Percentiles rank a stretch among this genome's conserved stretches.
These are phyloP conservation scores for Diaporthe vaccinii DNA, from an alignment of 2,329 filamentous ascomycete species.

Conservation along the genomic window DNA sequence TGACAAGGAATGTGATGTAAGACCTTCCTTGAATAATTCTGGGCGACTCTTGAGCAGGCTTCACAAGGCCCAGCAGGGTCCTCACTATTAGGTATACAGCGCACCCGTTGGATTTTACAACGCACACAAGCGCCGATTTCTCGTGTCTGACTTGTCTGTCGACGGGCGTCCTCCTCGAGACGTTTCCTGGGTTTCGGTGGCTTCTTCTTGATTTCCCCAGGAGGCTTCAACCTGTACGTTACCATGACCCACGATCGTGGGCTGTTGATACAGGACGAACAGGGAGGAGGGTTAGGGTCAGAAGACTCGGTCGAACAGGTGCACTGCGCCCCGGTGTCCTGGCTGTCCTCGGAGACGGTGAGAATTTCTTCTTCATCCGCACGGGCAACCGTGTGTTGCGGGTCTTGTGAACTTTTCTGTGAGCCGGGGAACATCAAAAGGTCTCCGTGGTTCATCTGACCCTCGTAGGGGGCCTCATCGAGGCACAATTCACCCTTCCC, in stretches of 20 bases:
- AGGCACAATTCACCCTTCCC: background rate
- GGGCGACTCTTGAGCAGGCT: slow-evolving; percentile 54
- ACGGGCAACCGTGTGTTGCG: background rate
- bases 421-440: background rate
- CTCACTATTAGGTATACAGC: slow-evolving; percentile 53
- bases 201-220: background rate
- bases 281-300: background rate
- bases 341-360: background rate
- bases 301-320: background rate
- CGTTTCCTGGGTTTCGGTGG: slow-evolving; percentile 23
- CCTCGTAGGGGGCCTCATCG: background rate
- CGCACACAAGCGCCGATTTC: slow-evolving; percentile 57
- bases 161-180: slow-evolving; percentile 47
- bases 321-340: background rate
- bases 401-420: background rate
- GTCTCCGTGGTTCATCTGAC: background rate
- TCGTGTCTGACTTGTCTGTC: slow-evolving; percentile 53
- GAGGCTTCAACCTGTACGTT: background rate
- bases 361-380: background rate
- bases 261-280: background rate
- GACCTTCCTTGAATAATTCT: slow-evolving; percentile 58
- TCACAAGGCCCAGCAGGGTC: slow-evolving; percentile 53
- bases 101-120: slow-evolving; percentile 59
- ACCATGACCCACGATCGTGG: slow-evolving; percentile 11
- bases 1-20: slow-evolving; percentile 61